Evolutionary conservation across 805 yeast genomes (phyloP), one percentile per base, ranked within the genome.

Genomic region (Hagleromyces aurorensis): DNA sequence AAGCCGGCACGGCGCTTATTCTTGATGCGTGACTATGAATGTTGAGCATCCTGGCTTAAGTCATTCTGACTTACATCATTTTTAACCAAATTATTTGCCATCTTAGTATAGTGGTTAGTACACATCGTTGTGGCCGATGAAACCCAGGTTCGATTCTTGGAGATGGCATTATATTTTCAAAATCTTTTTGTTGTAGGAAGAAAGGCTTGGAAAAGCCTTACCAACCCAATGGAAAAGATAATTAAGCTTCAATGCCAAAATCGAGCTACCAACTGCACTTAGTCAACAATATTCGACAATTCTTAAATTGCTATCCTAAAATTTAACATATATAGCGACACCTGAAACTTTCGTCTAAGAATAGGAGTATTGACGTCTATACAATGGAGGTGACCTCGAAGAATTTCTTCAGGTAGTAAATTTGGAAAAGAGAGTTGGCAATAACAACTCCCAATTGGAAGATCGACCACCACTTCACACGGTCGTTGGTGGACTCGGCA

Each of bases 391-490:
- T 84, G 33, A 89, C 96, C 64, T 89, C 97, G 55, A 89, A 89
- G 65, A 89, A 91, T 50, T 97, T 75, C 63, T 82, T 86, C 61
- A 89, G 71, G 64, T 87, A 89, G 62, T 82, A 81, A 40, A 89
- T 86, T 63, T 89, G 98, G 74, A 91, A 91, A 33, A 87, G 46
- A 16, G 95, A 83, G 65, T 86, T 91, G 38, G 70, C 72, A 11
- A 79, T 80, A 25, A 89, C 96, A 33, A 91, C 87, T 30, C 77
- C 48, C 41, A 91, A 66, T 65, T 89, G 98, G 69, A 87, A 80
- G 18, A 84, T 69, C 16, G 95, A 83, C 98, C 98, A 89, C 84
- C 94, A 91, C 61, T 89, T 89, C 43, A 89, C 97, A 50, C 98
- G 76, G 32, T 91, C 79, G 61, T 89, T 89, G 25, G 98, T 89